Percentiles rank a stretch among this genome's conserved stretches.
These are phyloP conservation scores for Sophora flavescens DNA, from an alignment of 306 rosid species.

Conservation along the genomic window DNA sequence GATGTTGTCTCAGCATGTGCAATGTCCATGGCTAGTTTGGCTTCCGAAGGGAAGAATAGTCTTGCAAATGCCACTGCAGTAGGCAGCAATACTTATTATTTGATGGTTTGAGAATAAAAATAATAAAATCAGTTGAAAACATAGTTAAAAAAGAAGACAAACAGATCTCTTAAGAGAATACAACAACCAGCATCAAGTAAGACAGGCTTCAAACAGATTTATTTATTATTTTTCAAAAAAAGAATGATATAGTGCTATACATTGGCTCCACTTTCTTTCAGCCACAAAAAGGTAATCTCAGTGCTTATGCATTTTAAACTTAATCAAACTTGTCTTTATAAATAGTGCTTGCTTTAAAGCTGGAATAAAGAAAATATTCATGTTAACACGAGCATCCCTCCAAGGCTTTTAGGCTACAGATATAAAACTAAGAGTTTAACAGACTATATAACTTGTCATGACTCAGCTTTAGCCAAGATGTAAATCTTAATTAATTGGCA, in stretches of 20 bases:
- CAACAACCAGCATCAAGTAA: background rate
- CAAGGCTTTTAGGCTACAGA: background rate
- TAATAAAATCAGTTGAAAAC: slow-evolving; percentile 15
- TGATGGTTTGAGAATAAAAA: slow-evolving; percentile 32
- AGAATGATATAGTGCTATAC: background rate
- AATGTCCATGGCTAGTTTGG: slow-evolving; percentile 84
- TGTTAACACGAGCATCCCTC: background rate
- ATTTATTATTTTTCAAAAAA: too few species aligned
- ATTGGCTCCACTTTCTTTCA: slow-evolving; percentile 12
- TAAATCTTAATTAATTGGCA: background rate
- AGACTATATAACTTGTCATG: background rate
- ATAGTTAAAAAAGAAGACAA: slow-evolving; percentile 12
- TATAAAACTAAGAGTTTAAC: background rate
- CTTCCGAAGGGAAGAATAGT: slow-evolving; percentile 83
- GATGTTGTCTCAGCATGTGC: slow-evolving; percentile 75
- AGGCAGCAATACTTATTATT: slow-evolving; percentile 21
- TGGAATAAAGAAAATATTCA: slow-evolving; percentile 17
- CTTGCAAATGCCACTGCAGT: slow-evolving; percentile 89
- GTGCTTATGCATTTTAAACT: slow-evolving; percentile 17
- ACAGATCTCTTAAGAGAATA: slow-evolving; percentile 6
- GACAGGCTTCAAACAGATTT: background rate
- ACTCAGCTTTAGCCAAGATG: background rate
- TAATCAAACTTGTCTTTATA: background rate
- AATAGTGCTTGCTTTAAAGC: background rate
- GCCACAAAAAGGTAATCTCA: slow-evolving; percentile 18